Evolutionary conservation across 2,329 filamentous ascomycete species (phyloP).

Genomic region (Stachybotrys chartarum): DNA sequence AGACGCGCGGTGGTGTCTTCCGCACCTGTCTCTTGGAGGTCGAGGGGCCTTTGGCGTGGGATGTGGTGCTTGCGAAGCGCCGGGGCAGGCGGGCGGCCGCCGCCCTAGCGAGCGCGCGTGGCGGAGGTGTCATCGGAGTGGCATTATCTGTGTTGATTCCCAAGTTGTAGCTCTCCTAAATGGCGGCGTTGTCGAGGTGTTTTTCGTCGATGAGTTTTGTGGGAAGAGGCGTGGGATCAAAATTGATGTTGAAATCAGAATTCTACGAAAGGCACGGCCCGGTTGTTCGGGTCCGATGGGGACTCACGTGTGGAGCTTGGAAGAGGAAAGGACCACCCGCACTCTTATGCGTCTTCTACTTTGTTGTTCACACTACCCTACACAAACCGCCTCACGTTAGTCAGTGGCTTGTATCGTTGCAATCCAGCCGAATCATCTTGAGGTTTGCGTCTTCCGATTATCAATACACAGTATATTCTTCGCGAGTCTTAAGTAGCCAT

Average conservation of each 20-base stretch:
- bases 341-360: neutral
- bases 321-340: neutral
- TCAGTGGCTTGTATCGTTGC: no score
- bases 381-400: no score
- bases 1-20: constrained; percentile 14
- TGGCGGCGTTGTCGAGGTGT: neutral
- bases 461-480: neutral
- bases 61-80: constrained; percentile 21
- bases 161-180: neutral
- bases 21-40: constrained; percentile 3
- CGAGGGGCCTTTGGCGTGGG: constrained; percentile 14
- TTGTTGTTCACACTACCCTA: neutral
- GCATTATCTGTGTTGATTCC: constrained; percentile 4
- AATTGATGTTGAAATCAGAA: neutral
- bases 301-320: neutral
- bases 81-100: constrained; percentile 10
- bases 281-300: constrained; percentile 6
- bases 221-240: neutral
- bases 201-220: neutral
- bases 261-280: constrained; percentile 8
- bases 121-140: constrained; percentile 20
- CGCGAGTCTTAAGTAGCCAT: constrained; percentile 21
- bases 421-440: no score
- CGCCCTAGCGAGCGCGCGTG: constrained; percentile 16
- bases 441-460: no score